Evolutionary conservation across 1,284 basidiomycete genomes (phyloP), one percentile per base, ranked within the genome.

Genomic region (Fistulina hepatica): DNA sequence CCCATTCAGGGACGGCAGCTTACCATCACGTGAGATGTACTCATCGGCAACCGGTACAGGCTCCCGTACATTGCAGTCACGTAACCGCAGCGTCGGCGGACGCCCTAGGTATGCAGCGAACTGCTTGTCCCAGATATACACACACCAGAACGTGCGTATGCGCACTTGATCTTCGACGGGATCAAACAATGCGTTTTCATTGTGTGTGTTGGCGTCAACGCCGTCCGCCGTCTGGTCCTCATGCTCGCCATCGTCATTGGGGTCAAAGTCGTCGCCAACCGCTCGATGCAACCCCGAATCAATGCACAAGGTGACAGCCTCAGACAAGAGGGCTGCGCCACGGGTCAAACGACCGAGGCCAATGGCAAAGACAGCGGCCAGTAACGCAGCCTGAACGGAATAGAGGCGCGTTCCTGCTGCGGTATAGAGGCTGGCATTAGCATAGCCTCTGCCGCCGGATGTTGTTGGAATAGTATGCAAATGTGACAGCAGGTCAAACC

Each of bases 41-140:
- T 93, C 88, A 55, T 93, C 89, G 53, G 91, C 89, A n/a, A 91
- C 72, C 15, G 82, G 67, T 7, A 76, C 61, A 2, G 88, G 86
- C 55, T 91, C 88, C 5, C 74, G 71, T 10, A 90, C 80, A 53
- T 93, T 89, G 58, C 85, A 91, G 54, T 92, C 89, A 41, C 83
- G 70, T 43, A 91, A 57, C 33, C 88, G 72, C 46, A 93, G 69
- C 65, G 91, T 74, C 2, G 88, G 76, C 15, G 89, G 89, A 16
- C 88, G 67, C 12, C 89, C 89, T 54, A 92, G 91, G 49, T 90
- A 79, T 22, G 86, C 83, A 24, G 70, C 60, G 9, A 83, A 71
- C 52, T 90, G 88, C 59, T 92, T 92, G 58, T 92, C 89, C 89
- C 89, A 92, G 30, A 88, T 70, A 58, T 92, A 93, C 17, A 92